phyloP scores from a whole-genome alignment of 2,329 filamentous ascomycete species.

The Penicillium concentricum region DNA sequence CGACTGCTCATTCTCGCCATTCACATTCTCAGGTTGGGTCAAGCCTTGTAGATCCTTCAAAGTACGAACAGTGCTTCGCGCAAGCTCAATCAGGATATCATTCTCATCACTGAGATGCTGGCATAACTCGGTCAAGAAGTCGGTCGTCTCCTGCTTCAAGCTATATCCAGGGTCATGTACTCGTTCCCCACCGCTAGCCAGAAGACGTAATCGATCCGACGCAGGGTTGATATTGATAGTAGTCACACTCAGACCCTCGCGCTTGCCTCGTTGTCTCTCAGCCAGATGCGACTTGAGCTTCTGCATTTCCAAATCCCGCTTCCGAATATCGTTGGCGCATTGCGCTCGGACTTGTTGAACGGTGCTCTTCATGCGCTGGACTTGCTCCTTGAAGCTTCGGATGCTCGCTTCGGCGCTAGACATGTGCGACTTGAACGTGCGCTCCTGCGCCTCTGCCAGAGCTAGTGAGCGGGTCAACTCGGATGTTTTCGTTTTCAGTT shows the following conservation, averaged over 20 bases:
- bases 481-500: slow-evolving; percentile 53
- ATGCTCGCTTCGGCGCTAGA: slow-evolving; percentile 71
- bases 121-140: slow-evolving; percentile 82
- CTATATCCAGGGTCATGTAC: slow-evolving; percentile 62
- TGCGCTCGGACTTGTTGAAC: slow-evolving; percentile 80
- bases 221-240: slow-evolving; percentile 49
- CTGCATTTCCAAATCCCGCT: slow-evolving; percentile 85
- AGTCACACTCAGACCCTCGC: slow-evolving; percentile 52
- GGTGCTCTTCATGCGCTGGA: slow-evolving; percentile 72
- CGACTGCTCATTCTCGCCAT: slow-evolving; percentile 36
- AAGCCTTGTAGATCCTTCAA: slow-evolving; percentile 62
- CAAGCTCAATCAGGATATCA: slow-evolving; percentile 71
- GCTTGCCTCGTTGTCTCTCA: slow-evolving; percentile 62
- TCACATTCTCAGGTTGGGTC: slow-evolving; percentile 24
- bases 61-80: slow-evolving; percentile 68
- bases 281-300: slow-evolving; percentile 82
- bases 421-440: slow-evolving; percentile 67
- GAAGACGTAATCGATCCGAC: slow-evolving; percentile 33
- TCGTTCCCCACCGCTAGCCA: slow-evolving; percentile 39
- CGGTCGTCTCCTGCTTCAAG: slow-evolving; percentile 81
- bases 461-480: slow-evolving; percentile 59
- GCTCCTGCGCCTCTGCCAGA: slow-evolving; percentile 67
- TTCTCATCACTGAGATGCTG: slow-evolving; percentile 89
- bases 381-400: slow-evolving; percentile 79
- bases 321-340: slow-evolving; percentile 86